Base-by-base conservation (phyloP, 2,329 filamentous ascomycete species). In the Fusarium sp. region DNA sequence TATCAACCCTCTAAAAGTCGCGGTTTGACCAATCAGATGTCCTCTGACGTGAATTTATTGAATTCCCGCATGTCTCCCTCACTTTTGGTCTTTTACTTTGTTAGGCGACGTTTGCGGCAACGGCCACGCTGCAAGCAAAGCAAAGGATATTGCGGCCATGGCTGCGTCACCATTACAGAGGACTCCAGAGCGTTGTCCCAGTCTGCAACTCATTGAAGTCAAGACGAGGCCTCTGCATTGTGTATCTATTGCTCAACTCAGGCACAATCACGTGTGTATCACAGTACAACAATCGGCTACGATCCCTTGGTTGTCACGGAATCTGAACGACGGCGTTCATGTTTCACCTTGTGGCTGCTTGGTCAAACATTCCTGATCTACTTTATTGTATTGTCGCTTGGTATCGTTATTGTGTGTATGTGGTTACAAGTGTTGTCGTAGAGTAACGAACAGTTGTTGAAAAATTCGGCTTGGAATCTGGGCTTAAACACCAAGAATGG, bases 21-120 rank as follows among this genome's bases (percentile, higher is more conserved):
- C 12, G 18, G 27, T 15, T 60, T 10, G 42, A 38, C 74, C 74
- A 76, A 67, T 73, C 33, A 42, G 37, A 50, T 44, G 52, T 66
- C 56, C 20, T 15, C n/a, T 5, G 38, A 37, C 7, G 33, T 59
- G 58, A 71, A 71, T 68, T 59, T 45, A 71, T 68, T 68, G 67
- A 73, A 73, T 71, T 71, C 40, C 67, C 59, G 37, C 64, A 18
- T 37, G 38, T 42, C 49, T 56, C 55, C 58, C 54, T 56, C 42
- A 32, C 61, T 30, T 50, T 41, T 45, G 23, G 14, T 14, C 18
- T 32, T 23, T 45, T 30, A 7, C 30, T 30, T 30, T 30, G 10
- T 30, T 30, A 30, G 30, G 30, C 30, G 30, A 30, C 30, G 30
- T 30, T 30, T 30, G 30, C 30, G 30, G 30, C 30, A 30, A 30